Evolutionary conservation across 371 early-diverging fungal species (phyloP), one percentile per base, ranked within the genome.

Genomic region (Nematocida sp.): DNA sequence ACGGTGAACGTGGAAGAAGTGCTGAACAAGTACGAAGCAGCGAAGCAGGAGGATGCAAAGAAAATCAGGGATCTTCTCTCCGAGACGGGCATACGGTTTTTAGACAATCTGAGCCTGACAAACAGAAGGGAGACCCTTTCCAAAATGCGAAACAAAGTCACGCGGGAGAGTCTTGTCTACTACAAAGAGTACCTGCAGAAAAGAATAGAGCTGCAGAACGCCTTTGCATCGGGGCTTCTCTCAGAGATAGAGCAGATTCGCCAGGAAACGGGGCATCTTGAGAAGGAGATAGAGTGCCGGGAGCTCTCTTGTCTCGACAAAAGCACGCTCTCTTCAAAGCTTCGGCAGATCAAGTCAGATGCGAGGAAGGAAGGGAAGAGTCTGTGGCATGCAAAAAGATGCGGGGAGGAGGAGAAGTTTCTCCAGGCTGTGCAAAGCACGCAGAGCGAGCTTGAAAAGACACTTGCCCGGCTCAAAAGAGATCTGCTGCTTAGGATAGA

Each of bases 1-100:
- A 70, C 74, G 45, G 74, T 70, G 31, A 70, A 70, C 46, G 74
- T 70, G 19, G 74, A 70, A 48, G 74, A 70, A 29, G 74, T 70
- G 0, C 41, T 70, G 5, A 70, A 60, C 46, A 70, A 70, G 38
- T 70, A 70, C 37, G 62, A 70, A 27, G 46, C 40, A 17, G 21
- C 29, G 5, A 58, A 62, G 62, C 23, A 31, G 31, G 45, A 50
- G 25, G 74, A 50, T n/a, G 46, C 52, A 21, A 56, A 60, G 43
- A 58, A 62, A 31, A 60, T 70, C 41, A 11, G 48, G 1, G 74
- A 70, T 38, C 49, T 70, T 19, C 43, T 70, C 7, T 23, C 74
- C 32, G 74, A 70, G 38, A 57, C 74, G 37, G 74, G 74, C 13
- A 70, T 70, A 13, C 21, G 74, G 50, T 70, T 70, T 31, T 60